Evolutionary conservation across 805 yeast genomes (phyloP).

Genomic region (Wickerhamiella azymoides): DNA sequence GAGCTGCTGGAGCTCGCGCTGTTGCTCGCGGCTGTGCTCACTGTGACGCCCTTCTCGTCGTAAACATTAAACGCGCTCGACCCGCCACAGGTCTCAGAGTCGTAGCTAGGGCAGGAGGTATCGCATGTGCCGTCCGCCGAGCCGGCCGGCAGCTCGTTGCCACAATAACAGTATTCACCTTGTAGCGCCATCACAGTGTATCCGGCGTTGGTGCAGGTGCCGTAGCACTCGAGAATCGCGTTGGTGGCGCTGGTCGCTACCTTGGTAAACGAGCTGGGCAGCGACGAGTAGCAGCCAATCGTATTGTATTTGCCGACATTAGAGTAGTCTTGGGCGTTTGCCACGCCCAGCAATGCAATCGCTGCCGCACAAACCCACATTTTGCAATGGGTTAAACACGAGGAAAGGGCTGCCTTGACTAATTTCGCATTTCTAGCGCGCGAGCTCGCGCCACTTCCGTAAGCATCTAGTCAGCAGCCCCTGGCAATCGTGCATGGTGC

Average conservation of each 20-base stretch:
- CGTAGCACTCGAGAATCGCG: conserved; percentile 43
- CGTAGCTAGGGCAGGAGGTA: conserved; percentile 46
- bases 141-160: conserved; percentile 30
- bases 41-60: conserved; percentile 12
- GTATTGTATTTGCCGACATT: conserved; percentile 7
- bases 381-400: not conserved
- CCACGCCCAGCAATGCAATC: not conserved
- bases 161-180: conserved; percentile 53
- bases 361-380: conserved; percentile 1
- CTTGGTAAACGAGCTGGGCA: conserved; percentile 25
- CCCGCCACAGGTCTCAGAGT: conserved; percentile 52
- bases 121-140: conserved; percentile 26
- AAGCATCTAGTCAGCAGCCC: not conserved
- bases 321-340: conserved; percentile 3
- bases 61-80: conserved; percentile 29
- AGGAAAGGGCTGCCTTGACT: not conserved
- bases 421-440: not conserved
- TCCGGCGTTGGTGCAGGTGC: conserved; percentile 22
- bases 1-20: conserved; percentile 6
- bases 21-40: conserved; percentile 10
- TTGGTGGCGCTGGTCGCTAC: conserved; percentile 43
- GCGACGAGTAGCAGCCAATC: conserved; percentile 31
- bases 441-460: not conserved
- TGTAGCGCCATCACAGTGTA: conserved; percentile 37
- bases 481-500: not conserved